Evolutionary conservation across 106 monocot genomes (phyloP).

Genomic region (Vanilla planifolia): DNA sequence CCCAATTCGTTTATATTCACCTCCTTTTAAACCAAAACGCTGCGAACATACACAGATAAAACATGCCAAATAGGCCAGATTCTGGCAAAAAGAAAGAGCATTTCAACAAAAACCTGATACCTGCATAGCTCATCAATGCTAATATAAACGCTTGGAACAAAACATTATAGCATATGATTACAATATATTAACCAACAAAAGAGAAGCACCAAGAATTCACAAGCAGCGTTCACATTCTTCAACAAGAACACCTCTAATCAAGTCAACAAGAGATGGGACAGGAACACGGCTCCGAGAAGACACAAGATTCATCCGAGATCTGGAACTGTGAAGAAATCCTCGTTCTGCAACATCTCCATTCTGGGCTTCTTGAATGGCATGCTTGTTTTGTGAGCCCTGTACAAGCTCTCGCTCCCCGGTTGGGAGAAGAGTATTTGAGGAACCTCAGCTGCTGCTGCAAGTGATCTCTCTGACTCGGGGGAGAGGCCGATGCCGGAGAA

Average conservation of each 20-base stretch:
- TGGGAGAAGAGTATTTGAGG: conserved; percentile 48
- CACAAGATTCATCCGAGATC: conserved; percentile 62
- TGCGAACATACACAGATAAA: no score
- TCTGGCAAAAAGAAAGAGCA: no score
- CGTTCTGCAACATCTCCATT: conserved; percentile 50
- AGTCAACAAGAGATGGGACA: no score
- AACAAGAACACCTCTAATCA: no score
- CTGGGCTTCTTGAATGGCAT: conserved; percentile 56
- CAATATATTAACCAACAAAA: not conserved
- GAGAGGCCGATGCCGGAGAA: conserved; percentile 65
- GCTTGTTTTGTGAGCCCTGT: conserved; percentile 23
- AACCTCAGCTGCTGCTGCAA: conserved; percentile 42
- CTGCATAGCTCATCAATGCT: no score
- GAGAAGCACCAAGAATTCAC: not conserved
- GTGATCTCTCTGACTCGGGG: conserved; percentile 19
- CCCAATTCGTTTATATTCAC: no score
- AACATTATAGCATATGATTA: not conserved
- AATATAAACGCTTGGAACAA: no score
- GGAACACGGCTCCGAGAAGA: not conserved
- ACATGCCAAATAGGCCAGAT: no score
- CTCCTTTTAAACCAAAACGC: no score
- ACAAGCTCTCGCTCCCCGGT: conserved; percentile 13
- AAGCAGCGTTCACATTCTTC: no score
- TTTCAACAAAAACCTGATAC: no score
- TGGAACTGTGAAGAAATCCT: conserved; percentile 85